Evolutionary conservation across 192 early-diverging fungal species (phyloP).

Genomic region (Coemansia sp.): DNA sequence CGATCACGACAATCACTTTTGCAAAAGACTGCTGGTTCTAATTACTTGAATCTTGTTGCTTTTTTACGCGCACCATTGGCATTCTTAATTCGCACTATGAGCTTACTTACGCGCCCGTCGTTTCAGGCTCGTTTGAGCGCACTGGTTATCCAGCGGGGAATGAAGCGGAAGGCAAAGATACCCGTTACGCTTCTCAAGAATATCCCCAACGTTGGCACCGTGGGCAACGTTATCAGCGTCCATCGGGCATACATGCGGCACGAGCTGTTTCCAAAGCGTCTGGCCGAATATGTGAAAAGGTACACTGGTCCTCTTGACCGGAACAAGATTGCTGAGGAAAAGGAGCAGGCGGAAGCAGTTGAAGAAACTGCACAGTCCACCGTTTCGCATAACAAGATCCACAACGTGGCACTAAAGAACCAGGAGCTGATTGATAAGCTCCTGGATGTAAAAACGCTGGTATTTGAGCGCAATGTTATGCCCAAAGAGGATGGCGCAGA

Average conservation of each 20-base stretch:
- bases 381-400: constrained; percentile 19
- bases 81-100: constrained; percentile 18
- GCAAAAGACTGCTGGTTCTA: not conserved
- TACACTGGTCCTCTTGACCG: constrained; percentile 43
- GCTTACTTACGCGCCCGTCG: constrained; percentile 21
- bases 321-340: constrained; percentile 14
- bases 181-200: constrained; percentile 40
- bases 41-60: not conserved
- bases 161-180: constrained; percentile 41
- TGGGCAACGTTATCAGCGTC: constrained; percentile 38
- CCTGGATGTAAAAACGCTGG: constrained; percentile 26
- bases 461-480: constrained; percentile 43
- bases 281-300: constrained; percentile 43
- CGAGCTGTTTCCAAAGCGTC: constrained; percentile 49
- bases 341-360: not conserved
- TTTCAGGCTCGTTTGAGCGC: constrained; percentile 17
- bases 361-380: not conserved
- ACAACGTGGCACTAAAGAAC: constrained; percentile 42
- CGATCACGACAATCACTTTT: not conserved
- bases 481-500: constrained; percentile 9
- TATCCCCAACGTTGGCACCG: constrained; percentile 36
- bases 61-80: not conserved
- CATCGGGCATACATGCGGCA: constrained; percentile 49
- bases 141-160: constrained; percentile 28
- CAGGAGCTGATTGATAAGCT: constrained; percentile 32